Evolutionary conservation across 441 rosid genomes (phyloP).

Genomic region (Jatropha podagrica): DNA sequence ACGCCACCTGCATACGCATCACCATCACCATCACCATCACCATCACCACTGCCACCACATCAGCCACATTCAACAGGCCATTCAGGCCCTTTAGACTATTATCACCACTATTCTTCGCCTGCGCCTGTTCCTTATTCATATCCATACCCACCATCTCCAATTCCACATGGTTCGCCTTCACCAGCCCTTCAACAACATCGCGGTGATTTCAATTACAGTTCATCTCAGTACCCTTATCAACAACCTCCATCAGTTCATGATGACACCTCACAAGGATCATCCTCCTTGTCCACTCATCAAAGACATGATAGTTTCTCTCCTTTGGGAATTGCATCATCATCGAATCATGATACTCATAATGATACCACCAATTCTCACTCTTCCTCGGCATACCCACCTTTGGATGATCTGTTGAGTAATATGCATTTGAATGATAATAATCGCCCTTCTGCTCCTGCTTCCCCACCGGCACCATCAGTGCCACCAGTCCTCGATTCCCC

Average conservation of each 20-base stretch:
- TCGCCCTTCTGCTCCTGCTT: constrained; percentile 37
- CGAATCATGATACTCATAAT: constrained; percentile 6
- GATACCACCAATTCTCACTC: constrained; percentile 20
- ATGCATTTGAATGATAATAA: constrained; percentile 45
- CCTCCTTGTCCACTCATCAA: constrained; percentile 33
- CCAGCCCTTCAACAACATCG: constrained; percentile 42
- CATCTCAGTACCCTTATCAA: constrained; percentile 31
- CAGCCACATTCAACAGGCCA: constrained; percentile 20
- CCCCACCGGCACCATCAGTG: constrained; percentile 41
- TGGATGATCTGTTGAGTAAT: constrained; percentile 50
- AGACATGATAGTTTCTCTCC: constrained; percentile 50
- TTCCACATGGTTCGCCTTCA: constrained; percentile 38
- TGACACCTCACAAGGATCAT: constrained; percentile 34
- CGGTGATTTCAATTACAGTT: constrained; percentile 47
- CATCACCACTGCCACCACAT: constrained; percentile 26
- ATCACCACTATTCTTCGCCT: constrained; percentile 24
- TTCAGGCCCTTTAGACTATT: constrained; percentile 43
- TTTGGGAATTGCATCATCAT: constrained; percentile 18
- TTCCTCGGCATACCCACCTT: constrained; percentile 54
- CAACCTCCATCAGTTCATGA: constrained; percentile 37
- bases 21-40: constrained; percentile 27
- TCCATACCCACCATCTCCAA: constrained; percentile 29
- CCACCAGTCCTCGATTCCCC: constrained; percentile 27
- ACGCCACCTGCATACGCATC: constrained; percentile 32
- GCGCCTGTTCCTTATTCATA: constrained; percentile 32